Evolutionary conservation across 306 rosid genomes (phyloP).

Genomic region (Acmispon strigosus): DNA sequence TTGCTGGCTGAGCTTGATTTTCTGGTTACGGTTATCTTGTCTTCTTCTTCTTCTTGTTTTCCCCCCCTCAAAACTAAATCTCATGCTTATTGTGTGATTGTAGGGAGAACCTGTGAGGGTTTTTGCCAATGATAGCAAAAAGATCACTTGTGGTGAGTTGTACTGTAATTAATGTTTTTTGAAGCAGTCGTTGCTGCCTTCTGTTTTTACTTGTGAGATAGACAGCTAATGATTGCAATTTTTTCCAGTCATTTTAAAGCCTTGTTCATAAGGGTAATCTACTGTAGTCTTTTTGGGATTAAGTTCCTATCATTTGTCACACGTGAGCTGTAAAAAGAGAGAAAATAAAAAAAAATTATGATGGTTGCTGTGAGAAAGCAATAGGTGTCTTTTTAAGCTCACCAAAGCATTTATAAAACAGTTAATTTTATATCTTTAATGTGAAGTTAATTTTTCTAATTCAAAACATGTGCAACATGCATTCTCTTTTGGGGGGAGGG

Average conservation of each 20-base stretch:
- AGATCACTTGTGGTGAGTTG: conserved; percentile 77
- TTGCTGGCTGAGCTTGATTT: background rate
- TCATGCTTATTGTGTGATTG: conserved; percentile 25
- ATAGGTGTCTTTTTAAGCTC: background rate
- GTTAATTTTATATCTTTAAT: conserved; percentile 3
- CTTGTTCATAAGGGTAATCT: background rate
- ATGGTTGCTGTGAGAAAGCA: conserved; percentile 7
- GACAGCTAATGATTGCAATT: background rate
- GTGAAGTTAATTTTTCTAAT: conserved; percentile 1
- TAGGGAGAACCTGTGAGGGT: conserved; percentile 96
- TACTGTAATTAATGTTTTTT: background rate
- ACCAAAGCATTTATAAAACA: background rate
- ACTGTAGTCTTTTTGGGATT: background rate
- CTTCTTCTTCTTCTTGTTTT: background rate
- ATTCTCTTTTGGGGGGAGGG: background rate
- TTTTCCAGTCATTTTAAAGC: background rate
- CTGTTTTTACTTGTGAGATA: background rate
- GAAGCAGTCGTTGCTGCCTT: background rate
- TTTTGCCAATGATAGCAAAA: conserved; percentile 68
- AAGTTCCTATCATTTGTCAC: background rate
- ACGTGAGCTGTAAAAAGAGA: background rate
- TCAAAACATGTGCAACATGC: background rate
- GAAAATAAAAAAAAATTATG: background rate
- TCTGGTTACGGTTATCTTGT: background rate
- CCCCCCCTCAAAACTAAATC: background rate